phyloP scores from a whole-genome alignment of 2,329 filamentous ascomycete species.

The Paraphaeosphaeria minitans region DNA sequence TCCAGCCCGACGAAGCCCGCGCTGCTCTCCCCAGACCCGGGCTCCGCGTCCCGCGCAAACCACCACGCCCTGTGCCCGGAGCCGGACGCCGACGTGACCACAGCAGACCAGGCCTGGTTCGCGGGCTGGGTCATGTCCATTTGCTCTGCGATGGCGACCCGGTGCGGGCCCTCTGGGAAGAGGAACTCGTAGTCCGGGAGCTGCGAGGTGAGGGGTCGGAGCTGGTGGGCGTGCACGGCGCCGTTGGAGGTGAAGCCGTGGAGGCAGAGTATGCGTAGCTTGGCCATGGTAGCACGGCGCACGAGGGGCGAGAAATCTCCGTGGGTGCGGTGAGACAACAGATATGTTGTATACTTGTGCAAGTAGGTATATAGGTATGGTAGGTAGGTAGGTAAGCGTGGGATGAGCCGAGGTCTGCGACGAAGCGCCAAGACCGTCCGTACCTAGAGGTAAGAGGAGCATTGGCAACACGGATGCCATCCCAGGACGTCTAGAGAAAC shows the following conservation, averaged over 20 bases:
- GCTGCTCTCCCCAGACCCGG: background rate
- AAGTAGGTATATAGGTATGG: no score
- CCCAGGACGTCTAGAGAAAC: no score
- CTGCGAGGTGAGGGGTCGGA: background rate
- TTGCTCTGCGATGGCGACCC: background rate
- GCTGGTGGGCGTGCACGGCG: background rate
- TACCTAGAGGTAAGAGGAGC: background rate
- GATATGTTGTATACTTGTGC: no score
- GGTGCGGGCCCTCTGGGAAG: background rate
- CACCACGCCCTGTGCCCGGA: background rate
- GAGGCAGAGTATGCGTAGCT: background rate
- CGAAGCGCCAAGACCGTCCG: background rate
- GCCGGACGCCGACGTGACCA: background rate
- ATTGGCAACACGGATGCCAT: background rate
- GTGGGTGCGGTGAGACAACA: background rate
- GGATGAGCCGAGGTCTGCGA: background rate
- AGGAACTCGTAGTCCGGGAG: background rate
- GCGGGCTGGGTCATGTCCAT: background rate
- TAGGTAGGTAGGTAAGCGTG: background rate
- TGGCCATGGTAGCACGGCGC: background rate
- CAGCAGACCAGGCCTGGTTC: background rate
- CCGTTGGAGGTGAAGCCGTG: background rate
- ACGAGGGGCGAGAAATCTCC: background rate
- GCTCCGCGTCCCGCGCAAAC: background rate
- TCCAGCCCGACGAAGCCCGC: background rate